Evolutionary conservation across 2,329 filamentous ascomycete genomes (phyloP), one percentile per base, ranked within the genome.

Genomic region (Colletotrichum cuscutae): DNA sequence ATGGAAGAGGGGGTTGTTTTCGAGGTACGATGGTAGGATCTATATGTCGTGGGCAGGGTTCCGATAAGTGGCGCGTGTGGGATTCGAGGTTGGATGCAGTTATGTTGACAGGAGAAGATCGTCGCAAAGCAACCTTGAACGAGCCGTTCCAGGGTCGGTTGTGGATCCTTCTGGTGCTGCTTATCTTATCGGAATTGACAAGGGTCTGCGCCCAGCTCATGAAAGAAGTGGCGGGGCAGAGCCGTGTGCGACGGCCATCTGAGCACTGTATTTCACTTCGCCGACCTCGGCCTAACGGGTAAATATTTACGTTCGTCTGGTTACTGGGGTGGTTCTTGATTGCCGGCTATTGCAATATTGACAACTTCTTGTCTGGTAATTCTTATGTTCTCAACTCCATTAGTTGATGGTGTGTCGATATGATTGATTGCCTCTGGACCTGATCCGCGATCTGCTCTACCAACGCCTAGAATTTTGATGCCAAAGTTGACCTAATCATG

Each of bases 111-210:
- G 54, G 15, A 54, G 52, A 35, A n/a, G 52, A 30, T 56, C 30
- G 46, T 35, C 42, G 58, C 57, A 54, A 62, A 60, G 35, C 42
- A 13, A 24, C 12, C 26, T 26, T 26, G 26, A 42, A 49, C 13
- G 35, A 30, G 37, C 64, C 15, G 28, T 26, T 30, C 42, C 13
- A 3, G 37, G 37, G 15, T 42, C 13, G 6, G 15, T 7, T 30
- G 37, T 58, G 59, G 60, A 61, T 42, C 42, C 12, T 68, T 30
- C 26, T 1, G 11, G 13, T 28, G 1, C 11, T 13, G 46, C 60
- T 73, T 73, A 73, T 73, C 71, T 73, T 73, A 73, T 73, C 71
- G 11, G 3, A 3, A 5, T 1, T 2, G 24, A 11, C 67, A 71
- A 54, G 66, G 70, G 42, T 52, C 5, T 8, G 11, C 42, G 19